Evolutionary conservation across 192 early-diverging fungal species (phyloP), one percentile per base, ranked within the genome.

Genomic region (Coemansia erecta): DNA sequence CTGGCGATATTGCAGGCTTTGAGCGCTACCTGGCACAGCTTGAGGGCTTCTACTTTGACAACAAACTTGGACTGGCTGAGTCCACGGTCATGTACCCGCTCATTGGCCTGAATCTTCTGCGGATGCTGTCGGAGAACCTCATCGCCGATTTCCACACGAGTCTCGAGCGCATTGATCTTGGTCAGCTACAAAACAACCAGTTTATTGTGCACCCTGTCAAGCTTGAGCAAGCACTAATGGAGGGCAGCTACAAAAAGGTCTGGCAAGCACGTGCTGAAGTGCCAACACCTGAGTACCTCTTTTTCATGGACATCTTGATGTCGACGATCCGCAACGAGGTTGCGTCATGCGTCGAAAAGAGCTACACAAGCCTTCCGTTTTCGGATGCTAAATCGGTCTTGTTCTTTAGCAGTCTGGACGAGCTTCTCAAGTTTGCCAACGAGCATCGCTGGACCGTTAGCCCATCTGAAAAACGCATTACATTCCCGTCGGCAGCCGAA

Each of bases 91-190:
- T 88, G 89, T 92, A 94, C 72, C 88, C 90, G 37, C 82, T 97
- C 41, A 84, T 95, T 23, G 97, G 97, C 2, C 82, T 97, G 43
- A 95, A 98, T 62, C 83, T 98, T 37, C 82, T 98, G 62, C 90
- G 92, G 47, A 84, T 98, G 64, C 81, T 98, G 37, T 86, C 94
- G 21, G 93, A 98, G 73, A 94, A 94, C 84, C 82, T 90, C 22
- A 87, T 98, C 60, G 89, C 94, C n/a, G 97, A 98, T 65, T 98
- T 98, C 75, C 97, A 98, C 76, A 94, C 93, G n/a, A 87, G 94
- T 63, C 82, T 98, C 31, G 97, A 98, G 58, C 83, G 83, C 56
- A 91, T 98, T 58, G 91, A 92, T 48, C 84, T 88, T 15, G 84
- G 89, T 26, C 89, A 92, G 69, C 72, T 96, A 14, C 81, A 85